Percentiles rank a stretch among this genome's conserved stretches.
These are phyloP conservation scores for Platanthera guangdongensis DNA, from an alignment of 106 monocot species.

Conservation along the genomic window DNA sequence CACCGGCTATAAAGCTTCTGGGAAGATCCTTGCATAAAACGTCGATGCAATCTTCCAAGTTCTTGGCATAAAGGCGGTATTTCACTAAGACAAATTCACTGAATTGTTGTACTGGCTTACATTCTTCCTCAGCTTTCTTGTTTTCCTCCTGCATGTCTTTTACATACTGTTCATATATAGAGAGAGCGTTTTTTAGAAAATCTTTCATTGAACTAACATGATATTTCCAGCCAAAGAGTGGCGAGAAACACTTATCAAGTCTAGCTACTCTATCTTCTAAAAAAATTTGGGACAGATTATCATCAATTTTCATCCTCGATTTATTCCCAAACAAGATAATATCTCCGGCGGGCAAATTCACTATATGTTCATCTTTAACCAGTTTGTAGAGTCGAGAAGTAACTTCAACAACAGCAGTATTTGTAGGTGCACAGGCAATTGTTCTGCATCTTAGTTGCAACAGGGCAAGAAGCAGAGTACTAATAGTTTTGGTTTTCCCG, in stretches of 20 bases:
- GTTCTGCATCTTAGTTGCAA: constrained; percentile 17
- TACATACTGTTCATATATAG: constrained; percentile 10
- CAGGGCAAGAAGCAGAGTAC: constrained; percentile 24
- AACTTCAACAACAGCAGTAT: constrained; percentile 45
- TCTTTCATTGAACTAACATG: not conserved
- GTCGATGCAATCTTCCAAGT: not conserved
- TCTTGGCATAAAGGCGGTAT: not conserved
- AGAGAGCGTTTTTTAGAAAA: constrained; percentile 11
- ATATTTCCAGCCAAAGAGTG: constrained; percentile 13
- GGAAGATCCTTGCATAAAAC: constrained; percentile 4
- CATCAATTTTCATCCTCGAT: constrained; percentile 33
- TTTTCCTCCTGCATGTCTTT: too few species aligned
- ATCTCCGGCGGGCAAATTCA: constrained; percentile 19
- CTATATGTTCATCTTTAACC: not conserved
- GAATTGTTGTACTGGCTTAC: not conserved
- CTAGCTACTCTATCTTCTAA: constrained; percentile 25
- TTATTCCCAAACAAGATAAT: constrained; percentile 42
- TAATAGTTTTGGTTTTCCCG: constrained; percentile 27
- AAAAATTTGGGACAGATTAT: constrained; percentile 29
- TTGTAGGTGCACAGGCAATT: constrained; percentile 61
- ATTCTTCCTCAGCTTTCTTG: not conserved
- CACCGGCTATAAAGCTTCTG: not conserved
- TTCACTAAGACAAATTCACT: not conserved
- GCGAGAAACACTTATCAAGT: constrained; percentile 12
- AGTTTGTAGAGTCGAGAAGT: constrained; percentile 32